These are phyloP conservation scores for Odontarrhena argentea DNA, from an alignment of 345 rosid genomes.

Conservation along the genomic window DNA sequence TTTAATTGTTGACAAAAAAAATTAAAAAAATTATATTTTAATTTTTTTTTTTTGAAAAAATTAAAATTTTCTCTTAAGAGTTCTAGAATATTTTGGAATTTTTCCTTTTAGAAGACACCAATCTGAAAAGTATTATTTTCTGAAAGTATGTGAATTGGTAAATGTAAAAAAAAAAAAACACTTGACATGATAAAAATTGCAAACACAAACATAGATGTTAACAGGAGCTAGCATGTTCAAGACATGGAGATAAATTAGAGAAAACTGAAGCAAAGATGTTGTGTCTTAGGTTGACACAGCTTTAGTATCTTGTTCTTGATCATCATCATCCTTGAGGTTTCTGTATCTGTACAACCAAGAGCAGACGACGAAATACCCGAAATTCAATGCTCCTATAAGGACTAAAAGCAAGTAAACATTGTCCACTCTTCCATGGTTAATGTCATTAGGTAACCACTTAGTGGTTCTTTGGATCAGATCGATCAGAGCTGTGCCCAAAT, in stretches of 20 bases:
- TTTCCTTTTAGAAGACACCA: too few species aligned
- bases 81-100: too few species aligned
- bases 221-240: background rate
- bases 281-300: slow-evolving; percentile 10
- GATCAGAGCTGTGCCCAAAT: slow-evolving; percentile 46
- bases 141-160: background rate
- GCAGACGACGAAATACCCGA: slow-evolving; percentile 45
- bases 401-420: slow-evolving; percentile 49
- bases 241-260: background rate
- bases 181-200: background rate
- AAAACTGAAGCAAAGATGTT: background rate
- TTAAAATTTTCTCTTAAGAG: too few species aligned
- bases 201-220: background rate
- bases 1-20: too few species aligned
- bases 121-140: too few species aligned
- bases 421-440: slow-evolving; percentile 54
- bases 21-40: too few species aligned
- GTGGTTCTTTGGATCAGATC: slow-evolving; percentile 45
- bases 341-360: slow-evolving; percentile 39
- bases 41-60: too few species aligned
- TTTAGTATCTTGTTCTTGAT: background rate
- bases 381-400: slow-evolving; percentile 41
- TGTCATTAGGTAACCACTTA: slow-evolving; percentile 53
- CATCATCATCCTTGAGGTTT: slow-evolving; percentile 3
- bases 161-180: background rate